phyloP scores from a whole-genome alignment of 352 stramenopile species.

The Phytopythium vexans region DNA sequence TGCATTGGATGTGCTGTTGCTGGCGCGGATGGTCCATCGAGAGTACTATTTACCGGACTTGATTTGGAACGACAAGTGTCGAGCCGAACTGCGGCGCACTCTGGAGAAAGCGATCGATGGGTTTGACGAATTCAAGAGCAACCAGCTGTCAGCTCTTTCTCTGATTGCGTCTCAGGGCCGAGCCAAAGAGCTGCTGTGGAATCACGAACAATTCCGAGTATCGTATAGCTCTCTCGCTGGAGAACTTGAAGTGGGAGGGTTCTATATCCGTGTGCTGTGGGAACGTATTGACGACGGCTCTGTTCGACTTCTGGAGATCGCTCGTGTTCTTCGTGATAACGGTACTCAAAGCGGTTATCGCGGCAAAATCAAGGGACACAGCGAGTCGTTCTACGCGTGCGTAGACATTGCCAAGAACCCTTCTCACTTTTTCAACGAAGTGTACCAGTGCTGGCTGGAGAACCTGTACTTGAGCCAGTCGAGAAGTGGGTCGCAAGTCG shows the following conservation, averaged over 20 bases:
- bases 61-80: conserved; percentile 68
- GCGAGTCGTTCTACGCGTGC: conserved; percentile 59
- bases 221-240: conserved; percentile 57
- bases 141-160: conserved; percentile 16
- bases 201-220: conserved; percentile 65
- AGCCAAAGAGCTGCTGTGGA: conserved; percentile 42
- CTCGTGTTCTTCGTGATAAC: conserved; percentile 34
- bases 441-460: conserved; percentile 83
- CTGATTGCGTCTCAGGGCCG: conserved; percentile 19
- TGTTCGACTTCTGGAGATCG: conserved; percentile 51
- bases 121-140: conserved; percentile 49
- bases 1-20: conserved; percentile 52
- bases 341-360: conserved; percentile 32
- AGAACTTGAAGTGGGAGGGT: conserved; percentile 59
- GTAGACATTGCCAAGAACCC: conserved; percentile 64
- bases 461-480: conserved; percentile 41
- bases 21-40: conserved; percentile 64
- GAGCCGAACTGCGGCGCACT: conserved; percentile 47
- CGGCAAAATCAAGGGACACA: conserved; percentile 39
- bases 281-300: conserved; percentile 70
- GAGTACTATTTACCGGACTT: conserved; percentile 78
- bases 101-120: conserved; percentile 42
- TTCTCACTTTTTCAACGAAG: conserved; percentile 64
- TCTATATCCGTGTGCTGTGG: conserved; percentile 73
- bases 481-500: background rate